These are phyloP conservation scores for Zasmidium angulare DNA, from an alignment of 2,329 filamentous ascomycete species.

Conservation along the genomic window DNA sequence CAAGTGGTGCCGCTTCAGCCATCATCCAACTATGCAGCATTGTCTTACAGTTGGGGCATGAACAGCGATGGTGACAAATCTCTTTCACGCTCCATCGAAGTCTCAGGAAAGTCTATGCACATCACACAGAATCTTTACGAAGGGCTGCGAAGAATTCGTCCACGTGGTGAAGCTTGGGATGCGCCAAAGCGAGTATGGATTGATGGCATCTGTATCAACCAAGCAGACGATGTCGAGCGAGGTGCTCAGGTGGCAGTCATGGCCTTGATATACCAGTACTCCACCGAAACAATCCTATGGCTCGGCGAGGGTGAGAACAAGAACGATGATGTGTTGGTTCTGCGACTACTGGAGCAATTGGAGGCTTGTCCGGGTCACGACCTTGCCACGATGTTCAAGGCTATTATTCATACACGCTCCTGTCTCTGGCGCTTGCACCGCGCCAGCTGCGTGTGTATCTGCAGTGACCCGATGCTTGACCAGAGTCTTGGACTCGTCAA, in stretches of 20 bases:
- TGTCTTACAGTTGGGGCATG: conserved; percentile 10
- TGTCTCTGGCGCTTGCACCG: too few species aligned
- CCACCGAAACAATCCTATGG: conserved; percentile 23
- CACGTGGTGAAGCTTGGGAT: neutral
- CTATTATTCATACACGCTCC: too few species aligned
- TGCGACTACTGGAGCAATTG: neutral
- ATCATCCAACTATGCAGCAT: conserved; percentile 1
- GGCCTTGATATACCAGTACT: conserved; percentile 24
- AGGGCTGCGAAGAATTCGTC: neutral
- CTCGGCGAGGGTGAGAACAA: conserved; percentile 4
- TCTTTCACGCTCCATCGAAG: neutral
- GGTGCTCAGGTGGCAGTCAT: conserved; percentile 28
- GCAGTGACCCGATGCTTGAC: too few species aligned
- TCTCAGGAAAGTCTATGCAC: neutral
- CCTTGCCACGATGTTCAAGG: too few species aligned
- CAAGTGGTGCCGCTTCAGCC: neutral
- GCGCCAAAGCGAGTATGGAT: neutral
- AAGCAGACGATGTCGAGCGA: conserved; percentile 23
- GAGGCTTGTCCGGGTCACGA: neutral
- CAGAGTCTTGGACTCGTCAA: too few species aligned
- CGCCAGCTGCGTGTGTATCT: too few species aligned
- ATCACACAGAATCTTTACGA: conserved; percentile 6
- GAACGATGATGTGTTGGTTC: neutral
- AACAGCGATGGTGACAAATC: conserved; percentile 2
- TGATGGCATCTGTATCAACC: conserved; percentile 18